These are phyloP conservation scores for Cucumis sativus DNA, from an alignment of 306 rosid genomes.

Conservation along the genomic window DNA sequence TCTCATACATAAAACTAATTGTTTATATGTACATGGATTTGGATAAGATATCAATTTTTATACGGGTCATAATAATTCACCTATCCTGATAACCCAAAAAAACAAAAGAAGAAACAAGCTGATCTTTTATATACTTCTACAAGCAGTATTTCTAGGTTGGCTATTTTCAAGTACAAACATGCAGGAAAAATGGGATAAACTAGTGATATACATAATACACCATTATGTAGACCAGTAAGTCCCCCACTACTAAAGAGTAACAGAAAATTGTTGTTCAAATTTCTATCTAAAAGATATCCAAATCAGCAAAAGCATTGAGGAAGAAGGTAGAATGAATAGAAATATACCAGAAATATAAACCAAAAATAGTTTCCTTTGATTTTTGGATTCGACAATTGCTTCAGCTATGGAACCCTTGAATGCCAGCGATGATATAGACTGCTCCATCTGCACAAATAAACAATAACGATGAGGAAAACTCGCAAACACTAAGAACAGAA, in stretches of 20 bases:
- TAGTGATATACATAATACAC: neutral
- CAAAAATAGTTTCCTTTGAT: slow-evolving; percentile 43
- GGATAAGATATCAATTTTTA: neutral
- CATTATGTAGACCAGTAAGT: neutral
- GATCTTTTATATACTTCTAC: neutral
- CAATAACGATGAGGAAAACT: neutral
- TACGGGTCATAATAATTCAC: neutral
- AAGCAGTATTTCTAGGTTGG: neutral
- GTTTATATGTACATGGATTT: neutral
- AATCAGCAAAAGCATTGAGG: neutral
- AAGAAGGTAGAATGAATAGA: neutral
- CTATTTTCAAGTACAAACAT: neutral
- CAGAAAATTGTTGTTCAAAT: neutral
- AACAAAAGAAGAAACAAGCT: neutral
- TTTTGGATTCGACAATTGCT: slow-evolving; percentile 48
- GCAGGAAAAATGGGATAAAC: neutral
- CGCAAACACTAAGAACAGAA: neutral
- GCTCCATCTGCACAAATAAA: slow-evolving; percentile 25
- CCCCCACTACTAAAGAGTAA: neutral
- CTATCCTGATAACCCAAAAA: neutral
- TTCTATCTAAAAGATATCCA: neutral
- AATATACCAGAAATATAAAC: slow-evolving; percentile 39
- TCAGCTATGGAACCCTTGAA: slow-evolving; percentile 37
- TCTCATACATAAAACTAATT: neutral
- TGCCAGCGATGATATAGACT: slow-evolving; percentile 24